Base-by-base conservation (phyloP, 2,329 filamentous ascomycete species). In the Eurotiales sp. region DNA sequence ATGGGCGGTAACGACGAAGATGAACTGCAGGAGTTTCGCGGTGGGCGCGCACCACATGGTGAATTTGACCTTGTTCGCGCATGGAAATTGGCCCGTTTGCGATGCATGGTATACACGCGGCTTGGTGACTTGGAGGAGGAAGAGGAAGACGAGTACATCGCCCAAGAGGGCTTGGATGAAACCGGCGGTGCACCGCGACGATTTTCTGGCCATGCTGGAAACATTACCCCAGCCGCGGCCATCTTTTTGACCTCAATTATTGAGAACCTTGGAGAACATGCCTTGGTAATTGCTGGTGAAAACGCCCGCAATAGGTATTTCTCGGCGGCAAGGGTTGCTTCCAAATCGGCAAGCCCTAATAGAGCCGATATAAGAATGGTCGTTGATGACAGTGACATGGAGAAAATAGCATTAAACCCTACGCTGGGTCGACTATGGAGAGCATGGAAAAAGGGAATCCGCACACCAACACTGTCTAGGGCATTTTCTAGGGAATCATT, bases 41-140 rank as follows among this genome's bases (percentile, higher is more conserved):
- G 78, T 21, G 71, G 77, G 3, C 68, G 72, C 40, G 72, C 76
- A 27, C 70, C 76, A 2, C 70, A 73, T 10, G 77, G 77, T 2
- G 83, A 86, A 59, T 97, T 92, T 83, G 90, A 97, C 66, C 75
- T 95, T n/a, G 88, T 96, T 65, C 78, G 91, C 51, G 86, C 91
- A 15, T 99, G 93, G 91, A 96, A 95, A 74, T 82, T 93, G 59
- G 93, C 91, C 0, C 84, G 93, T 50, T 74, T 99, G 61, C 84
- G 93, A 55, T 96, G 93, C 68, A 99, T 99, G 93, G 92, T 99
- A 19, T 97, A 97, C 68, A 97, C 91, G 8, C 91, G 93, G 8
- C 77, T 99, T 6, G 93, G 93, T 40, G 92, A 99, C 64, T 85
- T 99, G 80, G 95, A 99, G 69, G 93, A 99, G 72, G 91, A 97